Conservation (phyloP, 495 filamentous ascomycete genomes). For the Talaromyces nanjingensis region DNA sequence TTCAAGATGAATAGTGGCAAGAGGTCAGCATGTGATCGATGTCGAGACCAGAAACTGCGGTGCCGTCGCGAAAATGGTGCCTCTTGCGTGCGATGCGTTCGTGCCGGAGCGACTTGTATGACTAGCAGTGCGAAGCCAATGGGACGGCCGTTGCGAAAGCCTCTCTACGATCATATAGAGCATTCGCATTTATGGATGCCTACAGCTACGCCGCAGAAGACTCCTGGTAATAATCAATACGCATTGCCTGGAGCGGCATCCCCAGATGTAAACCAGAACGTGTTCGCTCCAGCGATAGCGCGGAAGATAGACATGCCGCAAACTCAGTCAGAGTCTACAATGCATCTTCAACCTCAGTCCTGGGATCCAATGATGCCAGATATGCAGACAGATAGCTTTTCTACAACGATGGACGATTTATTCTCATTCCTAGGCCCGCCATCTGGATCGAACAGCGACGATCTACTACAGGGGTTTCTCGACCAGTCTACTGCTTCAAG, state of each 20-base stretch:
- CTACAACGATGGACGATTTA: background rate
- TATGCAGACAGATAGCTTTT: background rate
- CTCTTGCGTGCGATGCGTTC: background rate
- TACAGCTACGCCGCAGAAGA: background rate
- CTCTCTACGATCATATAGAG: background rate
- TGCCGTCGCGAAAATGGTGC: slow-evolving; percentile 5
- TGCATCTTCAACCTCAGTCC: background rate
- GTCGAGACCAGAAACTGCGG: slow-evolving; percentile 16
- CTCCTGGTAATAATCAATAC: background rate
- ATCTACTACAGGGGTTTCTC: background rate
- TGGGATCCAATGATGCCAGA: background rate
- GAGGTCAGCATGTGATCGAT: slow-evolving; percentile 16
- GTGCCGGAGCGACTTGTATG: background rate
- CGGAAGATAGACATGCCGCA: background rate
- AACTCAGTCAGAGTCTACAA: background rate
- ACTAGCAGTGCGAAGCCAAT: background rate
- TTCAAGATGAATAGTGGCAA: background rate
- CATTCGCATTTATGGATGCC: background rate
- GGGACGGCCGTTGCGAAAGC: background rate
- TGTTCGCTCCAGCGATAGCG: background rate
- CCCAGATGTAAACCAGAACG: background rate
- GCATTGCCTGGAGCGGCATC: background rate
- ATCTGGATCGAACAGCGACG: background rate
- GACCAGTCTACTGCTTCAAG: background rate
- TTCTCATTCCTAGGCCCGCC: background rate